Evolutionary conservation across 129 eudicot genomes (phyloP), one percentile per base, ranked within the genome.

Genomic region (Flaveria robusta): DNA sequence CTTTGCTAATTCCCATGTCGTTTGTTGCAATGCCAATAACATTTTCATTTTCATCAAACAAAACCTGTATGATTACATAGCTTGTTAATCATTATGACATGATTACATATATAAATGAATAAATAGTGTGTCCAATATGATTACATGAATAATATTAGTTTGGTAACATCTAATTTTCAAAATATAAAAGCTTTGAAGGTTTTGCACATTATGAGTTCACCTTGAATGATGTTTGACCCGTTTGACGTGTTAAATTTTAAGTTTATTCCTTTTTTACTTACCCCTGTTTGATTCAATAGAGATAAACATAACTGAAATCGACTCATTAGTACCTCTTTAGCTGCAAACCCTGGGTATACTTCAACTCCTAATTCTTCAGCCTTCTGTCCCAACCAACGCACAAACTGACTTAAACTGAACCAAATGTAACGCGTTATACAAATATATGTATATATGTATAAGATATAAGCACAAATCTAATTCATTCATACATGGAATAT

Each of bases 331-430:
- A 91, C 99, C 99, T 94, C 97, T 83, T 86, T 87, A 75, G 99
- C 99, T 79, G 99, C 97, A 89, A 94, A 94, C 49, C 99, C 99
- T 24, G 97, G 97, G 86, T 91, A 94, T 66, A 94, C 83, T 83
- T 94, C 99, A 75, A 94, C 97, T 69, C 99, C 99, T 79, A 94
- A 71, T 85, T 94, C 99, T 88, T 91, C 99, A 72, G 99, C 99
- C 82, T 94, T 94, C 71, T 37, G 62, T 43, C 93, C 99, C 87
- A 94, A 81, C 99, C 99, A 94, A 29, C 96, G 85, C 14, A 88
- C 99, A 72, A 94, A 81, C 84, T 94, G 99, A 81, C 99, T 89
- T 85, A 94, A 89, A 86, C 99, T 94, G 92, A 81, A 85, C 49
- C 22, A 85, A 5, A 43, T 39, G 2, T 73, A 42, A 58, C 23